phyloP scores from a whole-genome alignment of 2,329 filamentous ascomycete species.

The Zymoseptoria brevis region DNA sequence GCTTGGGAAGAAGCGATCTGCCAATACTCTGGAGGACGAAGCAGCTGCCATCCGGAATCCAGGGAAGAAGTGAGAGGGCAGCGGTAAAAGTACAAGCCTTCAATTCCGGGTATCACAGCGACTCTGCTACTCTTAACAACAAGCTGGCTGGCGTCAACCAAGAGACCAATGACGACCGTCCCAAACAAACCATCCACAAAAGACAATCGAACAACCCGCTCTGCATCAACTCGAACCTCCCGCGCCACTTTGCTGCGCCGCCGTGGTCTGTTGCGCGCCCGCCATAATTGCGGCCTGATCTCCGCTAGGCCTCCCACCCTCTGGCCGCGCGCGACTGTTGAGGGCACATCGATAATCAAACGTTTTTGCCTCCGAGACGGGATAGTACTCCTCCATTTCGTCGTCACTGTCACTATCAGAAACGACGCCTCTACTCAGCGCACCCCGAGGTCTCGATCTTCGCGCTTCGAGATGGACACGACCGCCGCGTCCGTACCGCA shows the following conservation, averaged over 20 bases:
- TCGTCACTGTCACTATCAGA: slow-evolving; percentile 83
- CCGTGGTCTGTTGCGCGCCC: slow-evolving; percentile 9
- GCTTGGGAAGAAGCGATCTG: slow-evolving; percentile 16
- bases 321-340: slow-evolving; percentile 37
- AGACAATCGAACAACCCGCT: slow-evolving; percentile 2
- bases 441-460: slow-evolving; percentile 19
- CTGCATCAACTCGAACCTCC: slow-evolving; percentile 2
- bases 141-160: slow-evolving; percentile 7
- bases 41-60: slow-evolving; percentile 13
- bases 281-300: slow-evolving; percentile 18
- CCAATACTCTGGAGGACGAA: slow-evolving; percentile 18
- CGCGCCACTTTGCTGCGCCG: slow-evolving; percentile 10
- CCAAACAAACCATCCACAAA: slow-evolving; percentile 1
- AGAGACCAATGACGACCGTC: background rate
- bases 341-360: slow-evolving; percentile 60
- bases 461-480: slow-evolving; percentile 73
- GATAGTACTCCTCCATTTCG: slow-evolving; percentile 44
- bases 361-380: slow-evolving; percentile 41
- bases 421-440: slow-evolving; percentile 27
- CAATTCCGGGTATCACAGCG: slow-evolving; percentile 20
- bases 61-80: slow-evolving; percentile 11
- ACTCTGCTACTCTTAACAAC: slow-evolving; percentile 14
- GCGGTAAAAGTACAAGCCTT: slow-evolving; percentile 11
- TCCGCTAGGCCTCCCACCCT: slow-evolving; percentile 16
- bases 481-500: slow-evolving; percentile 75